These are phyloP conservation scores for Raddia guianensis DNA, from an alignment of 176 grass and related monocot genomes.

Conservation along the genomic window DNA sequence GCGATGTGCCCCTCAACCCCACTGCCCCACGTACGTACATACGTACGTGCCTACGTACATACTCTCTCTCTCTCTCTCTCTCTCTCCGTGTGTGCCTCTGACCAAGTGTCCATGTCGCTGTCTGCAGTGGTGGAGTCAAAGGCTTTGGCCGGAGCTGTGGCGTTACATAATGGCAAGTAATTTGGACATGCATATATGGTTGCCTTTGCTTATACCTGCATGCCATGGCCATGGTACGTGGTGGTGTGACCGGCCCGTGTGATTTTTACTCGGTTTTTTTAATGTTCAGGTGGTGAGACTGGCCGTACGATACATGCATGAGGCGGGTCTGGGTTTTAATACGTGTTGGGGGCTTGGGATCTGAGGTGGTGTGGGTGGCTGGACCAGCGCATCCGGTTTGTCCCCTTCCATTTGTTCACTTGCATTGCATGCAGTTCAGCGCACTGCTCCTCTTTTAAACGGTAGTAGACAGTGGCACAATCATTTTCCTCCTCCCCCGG, in stretches of 20 bases:
- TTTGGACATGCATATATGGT: not conserved
- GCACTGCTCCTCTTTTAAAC: not conserved
- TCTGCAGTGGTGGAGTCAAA: conserved; percentile 27
- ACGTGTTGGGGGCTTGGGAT: not conserved
- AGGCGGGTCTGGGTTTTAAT: not conserved
- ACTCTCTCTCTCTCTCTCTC: not conserved
- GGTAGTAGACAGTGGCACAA: no score
- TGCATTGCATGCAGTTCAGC: not conserved
- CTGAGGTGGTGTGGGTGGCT: not conserved
- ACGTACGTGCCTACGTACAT: not conserved
- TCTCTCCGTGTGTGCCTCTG: not conserved
- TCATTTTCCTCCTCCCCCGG: not conserved
- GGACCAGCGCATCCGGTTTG: conserved; percentile 55
- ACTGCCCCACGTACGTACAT: not conserved
- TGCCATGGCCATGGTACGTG: no score
- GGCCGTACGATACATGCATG: no score
- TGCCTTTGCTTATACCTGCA: no score
- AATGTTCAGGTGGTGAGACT: conserved; percentile 36
- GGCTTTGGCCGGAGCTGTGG: not conserved
- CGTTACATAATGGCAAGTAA: not conserved
- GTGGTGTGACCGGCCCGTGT: no score
- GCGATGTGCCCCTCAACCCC: not conserved
- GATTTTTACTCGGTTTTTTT: not conserved
- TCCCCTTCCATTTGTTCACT: conserved; percentile 56
- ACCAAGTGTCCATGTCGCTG: not conserved